Evolutionary conservation across 345 rosid species (phyloP), one percentile per base, ranked within the genome.

Genomic region (Gossypium stocksii): DNA sequence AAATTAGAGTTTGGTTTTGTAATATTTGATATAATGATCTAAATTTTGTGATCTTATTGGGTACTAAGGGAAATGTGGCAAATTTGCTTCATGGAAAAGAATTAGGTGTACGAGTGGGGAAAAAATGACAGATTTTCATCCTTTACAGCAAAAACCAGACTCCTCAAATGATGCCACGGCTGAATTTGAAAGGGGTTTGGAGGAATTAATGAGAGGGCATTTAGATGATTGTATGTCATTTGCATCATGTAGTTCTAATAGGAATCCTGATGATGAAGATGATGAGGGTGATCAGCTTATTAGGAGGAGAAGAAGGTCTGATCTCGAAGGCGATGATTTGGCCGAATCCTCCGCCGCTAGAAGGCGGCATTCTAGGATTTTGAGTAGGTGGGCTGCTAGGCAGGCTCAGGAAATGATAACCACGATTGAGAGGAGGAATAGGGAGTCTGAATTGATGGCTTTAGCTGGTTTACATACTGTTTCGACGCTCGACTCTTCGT

Each of bases 341-440:
- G 99, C 97, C 0, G 99, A 96, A 89, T 89, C 99, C 1, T 96
- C 98, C 0, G 97, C 97, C 53, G 97, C 93, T 0, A 87, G 97
- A 80, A 78, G 97, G 82, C 91, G 97, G 34, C 97, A 90, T 64
- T 91, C 99, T 0, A 85, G 93, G 52, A 91, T 96, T 79, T 76
- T 91, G 79, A 90, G 98, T 77, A 78, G 87, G 61, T 96, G 98
- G 99, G 99, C 97, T 71, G 99, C 98, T 1, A 83, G 99, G 67
- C 99, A 93, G 76, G 99, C 99, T 16, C 98, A 93, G 82, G 97
- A 96, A 80, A 93, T 96, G 98, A 96, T 96, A 10, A 93, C 99
- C 16, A 93, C 97, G 0, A 88, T 96, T n/a, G 99, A 96, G 87
- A 91, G 97, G 87, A 85, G 98, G 86, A 93, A 91, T 72, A 90